Evolutionary conservation across 1,284 basidiomycete species (phyloP).

Genomic region (Xanthoconium separans): DNA sequence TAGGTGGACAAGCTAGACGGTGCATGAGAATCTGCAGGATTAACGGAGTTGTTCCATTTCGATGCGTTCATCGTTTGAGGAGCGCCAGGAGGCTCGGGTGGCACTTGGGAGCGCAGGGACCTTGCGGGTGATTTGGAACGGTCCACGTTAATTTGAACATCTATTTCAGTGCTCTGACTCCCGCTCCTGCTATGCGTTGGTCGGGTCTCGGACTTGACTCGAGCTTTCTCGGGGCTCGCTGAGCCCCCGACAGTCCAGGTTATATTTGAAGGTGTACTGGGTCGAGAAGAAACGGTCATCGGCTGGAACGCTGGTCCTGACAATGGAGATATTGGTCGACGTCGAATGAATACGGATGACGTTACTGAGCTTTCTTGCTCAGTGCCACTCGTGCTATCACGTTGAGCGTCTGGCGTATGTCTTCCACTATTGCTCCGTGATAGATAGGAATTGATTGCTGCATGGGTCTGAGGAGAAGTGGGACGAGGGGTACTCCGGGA

Average conservation of each 20-base stretch:
- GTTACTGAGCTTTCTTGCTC: constrained; percentile 47
- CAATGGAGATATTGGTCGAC: constrained; percentile 67
- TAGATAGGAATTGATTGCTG: constrained; percentile 48
- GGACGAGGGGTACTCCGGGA: constrained; percentile 47
- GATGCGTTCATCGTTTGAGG: constrained; percentile 4
- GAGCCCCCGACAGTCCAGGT: constrained; percentile 50
- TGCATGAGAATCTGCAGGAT: constrained; percentile 41
- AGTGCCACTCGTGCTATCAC: constrained; percentile 37
- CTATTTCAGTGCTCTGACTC: constrained; percentile 55
- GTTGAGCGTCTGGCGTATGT: constrained; percentile 53
- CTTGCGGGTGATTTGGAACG: constrained; percentile 43
- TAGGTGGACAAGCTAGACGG: constrained; percentile 52
- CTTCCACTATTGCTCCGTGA: constrained; percentile 61
- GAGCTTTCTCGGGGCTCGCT: constrained; percentile 32
- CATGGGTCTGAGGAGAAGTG: constrained; percentile 45
- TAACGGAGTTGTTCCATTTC: constrained; percentile 26
- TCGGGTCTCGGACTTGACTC: constrained; percentile 34
- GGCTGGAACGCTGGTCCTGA: constrained; percentile 60
- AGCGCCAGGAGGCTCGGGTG: constrained; percentile 54
- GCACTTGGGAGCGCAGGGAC: constrained; percentile 53
- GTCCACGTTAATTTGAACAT: constrained; percentile 38
- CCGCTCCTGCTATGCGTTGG: constrained; percentile 55
- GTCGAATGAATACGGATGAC: constrained; percentile 52
- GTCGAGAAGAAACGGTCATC: constrained; percentile 57
- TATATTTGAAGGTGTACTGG: constrained; percentile 71